A percentile compares a stretch with the other conserved stretches of the same genome.
Evolutionary conservation across 1,139 yeast genomes (phyloP).

Genomic region (Diutina mesorugosa): DNA sequence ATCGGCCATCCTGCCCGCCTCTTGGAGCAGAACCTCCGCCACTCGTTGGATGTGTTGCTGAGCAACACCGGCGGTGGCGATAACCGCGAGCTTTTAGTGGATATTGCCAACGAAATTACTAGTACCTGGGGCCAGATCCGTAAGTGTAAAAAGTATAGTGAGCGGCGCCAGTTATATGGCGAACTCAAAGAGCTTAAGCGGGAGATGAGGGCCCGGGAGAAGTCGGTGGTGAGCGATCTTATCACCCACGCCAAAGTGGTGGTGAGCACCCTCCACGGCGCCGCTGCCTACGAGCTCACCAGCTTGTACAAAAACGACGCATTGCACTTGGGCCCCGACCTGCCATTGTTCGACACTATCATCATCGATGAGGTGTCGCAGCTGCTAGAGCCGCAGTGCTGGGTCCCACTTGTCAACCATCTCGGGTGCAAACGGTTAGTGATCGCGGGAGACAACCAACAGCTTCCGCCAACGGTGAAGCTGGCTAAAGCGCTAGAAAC

Average conservation of each 20-base stretch:
- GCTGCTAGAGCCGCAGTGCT: slow-evolving; percentile 87
- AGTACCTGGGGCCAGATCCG: slow-evolving; percentile 43
- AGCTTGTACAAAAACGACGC: slow-evolving; percentile 24
- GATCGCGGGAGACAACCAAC: slow-evolving; percentile 80
- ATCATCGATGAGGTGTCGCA: slow-evolving; percentile 95
- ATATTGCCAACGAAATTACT: slow-evolving; percentile 60
- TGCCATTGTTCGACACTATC: slow-evolving; percentile 57
- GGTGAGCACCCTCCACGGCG: slow-evolving; percentile 77
- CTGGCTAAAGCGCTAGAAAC: slow-evolving; percentile 28
- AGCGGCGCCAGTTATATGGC: slow-evolving; percentile 52
- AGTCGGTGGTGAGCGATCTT: slow-evolving; percentile 46
- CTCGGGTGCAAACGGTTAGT: slow-evolving; percentile 47
- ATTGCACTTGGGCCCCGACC: slow-evolving; percentile 10
- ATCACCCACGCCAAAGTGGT: slow-evolving; percentile 55
- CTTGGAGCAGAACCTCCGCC: slow-evolving; percentile 46
- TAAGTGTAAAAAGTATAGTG: slow-evolving; percentile 53
- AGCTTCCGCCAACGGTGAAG: slow-evolving; percentile 71
- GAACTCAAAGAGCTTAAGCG: slow-evolving; percentile 58
- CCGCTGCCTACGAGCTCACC: slow-evolving; percentile 59
- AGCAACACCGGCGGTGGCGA: slow-evolving; percentile 17
- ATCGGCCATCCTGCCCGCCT: slow-evolving; percentile 92
- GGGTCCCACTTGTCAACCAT: slow-evolving; percentile 82
- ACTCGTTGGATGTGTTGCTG: slow-evolving; percentile 66
- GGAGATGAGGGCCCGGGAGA: slow-evolving; percentile 59
- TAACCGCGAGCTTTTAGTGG: slow-evolving; percentile 50